These are phyloP conservation scores for Exidia glandulosa DNA, from an alignment of 768 basidiomycete genomes.

Conservation along the genomic window DNA sequence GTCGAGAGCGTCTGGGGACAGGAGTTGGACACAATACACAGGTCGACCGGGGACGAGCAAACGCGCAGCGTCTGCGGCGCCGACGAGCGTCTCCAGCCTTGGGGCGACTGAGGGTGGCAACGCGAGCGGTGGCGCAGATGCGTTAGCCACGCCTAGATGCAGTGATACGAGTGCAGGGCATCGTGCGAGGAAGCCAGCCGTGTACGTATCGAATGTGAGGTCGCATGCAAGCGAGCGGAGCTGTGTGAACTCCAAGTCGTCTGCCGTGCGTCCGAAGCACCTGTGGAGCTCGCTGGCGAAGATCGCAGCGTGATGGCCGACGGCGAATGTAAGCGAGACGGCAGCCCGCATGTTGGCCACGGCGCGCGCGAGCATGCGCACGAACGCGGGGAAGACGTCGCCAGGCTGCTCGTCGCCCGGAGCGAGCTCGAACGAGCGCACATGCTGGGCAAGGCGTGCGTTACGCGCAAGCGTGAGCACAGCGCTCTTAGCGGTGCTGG, in stretches of 20 bases:
- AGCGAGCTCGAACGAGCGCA: slow-evolving; percentile 50
- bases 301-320: slow-evolving; percentile 42
- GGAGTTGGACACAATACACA: slow-evolving; percentile 42
- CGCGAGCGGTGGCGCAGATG: slow-evolving; percentile 13
- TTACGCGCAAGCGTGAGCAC: slow-evolving; percentile 40
- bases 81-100: slow-evolving; percentile 46
- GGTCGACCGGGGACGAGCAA: slow-evolving; percentile 56
- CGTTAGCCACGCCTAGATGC: slow-evolving; percentile 33
- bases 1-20: slow-evolving; percentile 48
- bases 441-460: slow-evolving; percentile 47
- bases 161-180: slow-evolving; percentile 46
- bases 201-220: slow-evolving; percentile 47
- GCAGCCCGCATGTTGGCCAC: slow-evolving; percentile 51
- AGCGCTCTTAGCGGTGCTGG: slow-evolving; percentile 37
- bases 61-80: slow-evolving; percentile 44
- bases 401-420: slow-evolving; percentile 27
- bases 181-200: slow-evolving; percentile 47
- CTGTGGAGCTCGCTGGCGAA: slow-evolving; percentile 13
- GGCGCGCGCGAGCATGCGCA: slow-evolving; percentile 37
- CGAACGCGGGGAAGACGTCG: slow-evolving; percentile 34
- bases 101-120: slow-evolving; percentile 26
- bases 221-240: slow-evolving; percentile 46
- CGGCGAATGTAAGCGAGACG: slow-evolving; percentile 38
- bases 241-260: slow-evolving; percentile 2
- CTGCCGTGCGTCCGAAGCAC: slow-evolving; percentile 1